Base-by-base conservation (phyloP, 176 grass and related monocot genomes). In the Calamus simplicifolius region DNA sequence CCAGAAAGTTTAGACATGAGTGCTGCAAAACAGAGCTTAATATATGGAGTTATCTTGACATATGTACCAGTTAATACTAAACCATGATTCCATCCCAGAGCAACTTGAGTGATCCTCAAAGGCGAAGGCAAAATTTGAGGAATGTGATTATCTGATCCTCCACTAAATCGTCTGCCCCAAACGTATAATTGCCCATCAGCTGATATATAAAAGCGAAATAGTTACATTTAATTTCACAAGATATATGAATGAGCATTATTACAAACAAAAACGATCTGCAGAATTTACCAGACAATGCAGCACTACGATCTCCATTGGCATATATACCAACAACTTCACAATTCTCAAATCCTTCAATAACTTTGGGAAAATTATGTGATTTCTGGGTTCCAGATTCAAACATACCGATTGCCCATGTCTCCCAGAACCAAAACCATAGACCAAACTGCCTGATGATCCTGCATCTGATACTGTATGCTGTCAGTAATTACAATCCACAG, bases 21-120 rank as follows among this genome's bases (percentile, higher is more conserved):
- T 23, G 43, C 15, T 29, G 12, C 25, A 62, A 54, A 55, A 38
- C 16, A 26, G 26, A 16, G 31, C 48, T 29, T 5, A 14, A 29
- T 29, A 66, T 18, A 43, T 43, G 8, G 35, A 43, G 2, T 13
- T 43, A 12, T 43, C 35, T 13, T 3, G 7, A 43, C 54, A 79
- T 6, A 16, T 43, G 25, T 88, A 97, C 92, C 84, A 51, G 87
- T 71, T 69, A 85, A 63, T 79, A 91, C 30, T 77, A 97, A 48
- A 29, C 78, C 87, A 72, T 97, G 92, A 82, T 91, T 85, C 92
- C 92, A 97, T 80, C 92, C 92, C 64, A 97, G 69, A 66, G 92
- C 81, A 73, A 88, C 81, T 72, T 97, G 72, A 80, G 78, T 88
- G 61, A 90, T 58, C 68, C 51, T 59, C 61, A 56, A 67, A 28